Percentiles rank a stretch among this genome's conserved stretches.
phyloP scores from a whole-genome alignment of 2,329 filamentous ascomycete genomes.

The Myriosclerotinia duriaeana region DNA sequence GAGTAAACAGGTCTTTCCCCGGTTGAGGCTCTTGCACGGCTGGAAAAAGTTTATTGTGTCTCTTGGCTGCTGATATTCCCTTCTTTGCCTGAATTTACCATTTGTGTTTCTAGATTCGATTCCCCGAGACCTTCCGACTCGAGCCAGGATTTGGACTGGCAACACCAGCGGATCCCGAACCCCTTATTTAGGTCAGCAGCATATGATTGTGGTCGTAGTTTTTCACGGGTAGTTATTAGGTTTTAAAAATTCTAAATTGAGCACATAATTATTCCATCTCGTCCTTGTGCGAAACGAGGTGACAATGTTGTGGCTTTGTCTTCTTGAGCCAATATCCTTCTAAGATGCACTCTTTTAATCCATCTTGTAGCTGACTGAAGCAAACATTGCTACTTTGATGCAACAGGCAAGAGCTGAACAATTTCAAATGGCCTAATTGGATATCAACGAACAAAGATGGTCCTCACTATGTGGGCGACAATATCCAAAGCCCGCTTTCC shows the following conservation, averaged over 20 bases:
- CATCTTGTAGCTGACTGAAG: not conserved
- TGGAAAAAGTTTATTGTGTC: conserved; percentile 36
- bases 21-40: conserved; percentile 31
- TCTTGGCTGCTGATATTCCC: conserved; percentile 36
- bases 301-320: not conserved
- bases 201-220: conserved; percentile 14
- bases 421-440: not conserved
- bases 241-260: conserved; percentile 25
- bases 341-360: not conserved
- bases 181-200: conserved; percentile 11
- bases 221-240: conserved; percentile 23
- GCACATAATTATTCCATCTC: conserved; percentile 16
- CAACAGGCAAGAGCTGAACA: not conserved
- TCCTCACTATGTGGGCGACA: not conserved
- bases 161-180: conserved; percentile 1
- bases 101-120: conserved; percentile 41
- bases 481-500: not conserved
- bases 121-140: conserved; percentile 30
- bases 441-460: not conserved
- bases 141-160: conserved; percentile 20
- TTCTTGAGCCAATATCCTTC: not conserved
- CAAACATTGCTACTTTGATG: not conserved
- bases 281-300: not conserved
- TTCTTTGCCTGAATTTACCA: conserved; percentile 37
- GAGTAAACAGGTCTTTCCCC: conserved; percentile 54